Conservation (phyloP, 208 protist species). For the Endotrypanum monterogeii region DNA sequence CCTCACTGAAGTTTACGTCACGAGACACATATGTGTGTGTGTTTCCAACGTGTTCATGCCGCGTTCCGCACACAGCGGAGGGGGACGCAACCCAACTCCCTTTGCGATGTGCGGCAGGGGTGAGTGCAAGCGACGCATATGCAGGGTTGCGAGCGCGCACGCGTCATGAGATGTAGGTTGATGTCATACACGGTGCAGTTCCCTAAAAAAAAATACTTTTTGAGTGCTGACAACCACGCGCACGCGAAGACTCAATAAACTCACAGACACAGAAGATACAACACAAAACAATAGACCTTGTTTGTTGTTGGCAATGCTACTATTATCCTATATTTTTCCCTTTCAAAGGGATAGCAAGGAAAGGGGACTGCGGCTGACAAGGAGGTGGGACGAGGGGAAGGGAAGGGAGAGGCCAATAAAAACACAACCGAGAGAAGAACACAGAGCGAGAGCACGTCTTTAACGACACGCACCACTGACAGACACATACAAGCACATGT, state of each 20-base stretch:
- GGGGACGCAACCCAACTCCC: background rate
- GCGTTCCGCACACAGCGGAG: background rate
- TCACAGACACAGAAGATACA: background rate
- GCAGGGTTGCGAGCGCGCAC: background rate
- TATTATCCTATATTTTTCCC: background rate
- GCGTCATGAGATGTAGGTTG: too few relatives aligned
- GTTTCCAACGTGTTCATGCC: background rate
- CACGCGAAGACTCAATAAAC: background rate
- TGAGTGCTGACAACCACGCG: background rate
- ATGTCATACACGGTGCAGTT: constrained; percentile 6
- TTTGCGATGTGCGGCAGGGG: background rate
- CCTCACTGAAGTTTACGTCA: background rate
- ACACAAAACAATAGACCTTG: background rate
- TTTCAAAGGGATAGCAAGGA: too few relatives aligned
- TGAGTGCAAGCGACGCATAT: background rate
- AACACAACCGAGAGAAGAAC: background rate
- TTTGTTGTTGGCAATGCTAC: background rate
- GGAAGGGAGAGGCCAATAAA: background rate
- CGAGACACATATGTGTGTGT: background rate
- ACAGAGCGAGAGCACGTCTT: too few relatives aligned
- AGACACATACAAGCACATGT: background rate
- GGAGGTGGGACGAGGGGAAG: background rate
- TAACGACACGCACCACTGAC: background rate
- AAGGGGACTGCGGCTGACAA: too few relatives aligned
- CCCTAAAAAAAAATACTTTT: constrained; percentile 13